phyloP scores from a whole-genome alignment of 495 filamentous ascomycete species.

The Neurospora tetraspora region DNA sequence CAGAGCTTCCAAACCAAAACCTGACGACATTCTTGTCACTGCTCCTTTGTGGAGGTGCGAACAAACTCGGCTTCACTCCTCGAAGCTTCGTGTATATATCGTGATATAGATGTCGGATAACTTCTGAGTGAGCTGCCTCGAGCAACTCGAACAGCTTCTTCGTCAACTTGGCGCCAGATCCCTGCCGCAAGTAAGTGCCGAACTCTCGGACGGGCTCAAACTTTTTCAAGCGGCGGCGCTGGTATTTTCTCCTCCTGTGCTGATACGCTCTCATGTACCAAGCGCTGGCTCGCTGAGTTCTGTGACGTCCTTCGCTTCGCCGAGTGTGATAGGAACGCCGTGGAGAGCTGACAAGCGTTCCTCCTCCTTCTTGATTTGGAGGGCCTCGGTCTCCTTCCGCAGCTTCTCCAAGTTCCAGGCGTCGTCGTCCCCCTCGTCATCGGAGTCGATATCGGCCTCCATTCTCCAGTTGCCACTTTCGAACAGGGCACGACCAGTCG shows the following conservation, averaged over 20 bases:
- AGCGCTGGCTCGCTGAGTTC: conserved; percentile 7
- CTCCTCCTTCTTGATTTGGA: conserved; percentile 53
- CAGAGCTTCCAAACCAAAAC: background rate
- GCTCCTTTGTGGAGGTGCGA: background rate
- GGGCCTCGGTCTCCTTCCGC: conserved; percentile 58
- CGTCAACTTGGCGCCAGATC: background rate
- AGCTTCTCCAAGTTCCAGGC: conserved; percentile 71
- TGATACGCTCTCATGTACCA: conserved; percentile 16
- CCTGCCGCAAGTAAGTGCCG: background rate
- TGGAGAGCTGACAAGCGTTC: conserved; percentile 37
- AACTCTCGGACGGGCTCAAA: background rate
- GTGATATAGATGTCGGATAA: background rate
- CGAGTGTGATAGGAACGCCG: conserved; percentile 8
- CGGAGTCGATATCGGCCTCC: conserved; percentile 53
- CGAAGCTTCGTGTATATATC: background rate
- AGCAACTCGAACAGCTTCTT: background rate
- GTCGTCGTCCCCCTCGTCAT: conserved; percentile 49
- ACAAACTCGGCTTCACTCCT: background rate
- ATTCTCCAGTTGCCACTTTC: conserved; percentile 88
- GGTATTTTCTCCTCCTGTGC: conserved; percentile 1
- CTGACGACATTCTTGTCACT: background rate
- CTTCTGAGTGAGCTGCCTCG: background rate
- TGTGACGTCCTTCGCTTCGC: background rate
- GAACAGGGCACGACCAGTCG: conserved; percentile 88
- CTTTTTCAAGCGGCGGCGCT: conserved; percentile 3